Percentiles rank a stretch among this genome's conserved stretches.
Conservation (phyloP, 2,329 filamentous ascomycete genomes). For the Penicillium capsulatum region DNA sequence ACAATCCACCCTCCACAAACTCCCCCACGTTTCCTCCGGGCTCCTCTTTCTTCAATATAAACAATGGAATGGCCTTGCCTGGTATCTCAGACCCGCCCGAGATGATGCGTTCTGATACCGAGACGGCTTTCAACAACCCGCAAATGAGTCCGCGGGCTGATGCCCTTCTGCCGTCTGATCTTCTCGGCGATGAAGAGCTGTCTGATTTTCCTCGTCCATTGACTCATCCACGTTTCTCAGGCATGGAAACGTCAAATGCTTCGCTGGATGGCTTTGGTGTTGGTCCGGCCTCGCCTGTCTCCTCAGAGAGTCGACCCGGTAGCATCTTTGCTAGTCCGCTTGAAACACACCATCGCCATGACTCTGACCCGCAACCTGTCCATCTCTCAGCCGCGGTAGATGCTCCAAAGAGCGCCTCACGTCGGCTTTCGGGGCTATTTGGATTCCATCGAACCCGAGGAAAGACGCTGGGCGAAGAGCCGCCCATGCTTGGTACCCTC, state of each 20-base stretch:
- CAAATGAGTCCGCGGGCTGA: constrained; percentile 63
- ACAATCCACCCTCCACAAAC: constrained; percentile 48
- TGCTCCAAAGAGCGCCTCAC: constrained; percentile 44
- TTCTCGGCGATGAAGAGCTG: constrained; percentile 55
- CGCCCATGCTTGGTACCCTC: constrained; percentile 54
- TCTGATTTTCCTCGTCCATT: constrained; percentile 33
- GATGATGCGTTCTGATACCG: constrained; percentile 48
- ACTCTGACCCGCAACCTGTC: constrained; percentile 34
- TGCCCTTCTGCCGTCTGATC: constrained; percentile 57
- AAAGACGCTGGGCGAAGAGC: constrained; percentile 58
- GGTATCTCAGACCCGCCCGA: constrained; percentile 39
- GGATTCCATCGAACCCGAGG: constrained; percentile 57
- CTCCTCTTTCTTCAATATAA: constrained; percentile 58
- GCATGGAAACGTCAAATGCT: constrained; percentile 27
- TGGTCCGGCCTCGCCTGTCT: constrained; percentile 44
- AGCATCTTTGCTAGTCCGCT: constrained; percentile 47
- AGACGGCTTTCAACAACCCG: constrained; percentile 53
- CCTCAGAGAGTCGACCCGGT: constrained; percentile 41
- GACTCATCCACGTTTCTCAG: constrained; percentile 28
- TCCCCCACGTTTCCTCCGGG: constrained; percentile 51
- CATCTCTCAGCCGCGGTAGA: constrained; percentile 31
- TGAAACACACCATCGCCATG: constrained; percentile 39
- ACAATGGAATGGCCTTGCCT: constrained; percentile 59
- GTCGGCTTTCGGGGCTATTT: constrained; percentile 56
- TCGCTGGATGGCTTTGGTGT: constrained; percentile 33